A percentile compares a stretch with the other conserved stretches of the same genome.
phyloP scores from a whole-genome alignment of 192 early-diverging fungal genomes.

The Rhizophagus clarus region DNA sequence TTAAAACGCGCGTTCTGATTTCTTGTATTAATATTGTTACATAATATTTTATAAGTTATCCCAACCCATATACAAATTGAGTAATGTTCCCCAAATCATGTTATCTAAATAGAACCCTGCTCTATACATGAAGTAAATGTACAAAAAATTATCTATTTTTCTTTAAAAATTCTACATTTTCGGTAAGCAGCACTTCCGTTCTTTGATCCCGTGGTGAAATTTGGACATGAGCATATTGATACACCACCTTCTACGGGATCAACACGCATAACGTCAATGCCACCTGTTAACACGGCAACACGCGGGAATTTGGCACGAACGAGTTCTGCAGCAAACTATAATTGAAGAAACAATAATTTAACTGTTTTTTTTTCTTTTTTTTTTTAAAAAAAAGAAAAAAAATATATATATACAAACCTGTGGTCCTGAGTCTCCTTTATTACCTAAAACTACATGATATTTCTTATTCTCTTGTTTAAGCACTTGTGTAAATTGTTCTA shows the following conservation, averaged over 20 bases:
- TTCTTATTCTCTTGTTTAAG: slow-evolving; percentile 54
- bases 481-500: slow-evolving; percentile 44
- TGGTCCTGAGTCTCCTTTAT: slow-evolving; percentile 47
- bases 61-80: too few species aligned
- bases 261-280: slow-evolving; percentile 49
- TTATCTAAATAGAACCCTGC: too few species aligned
- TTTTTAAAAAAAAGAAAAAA: not conserved
- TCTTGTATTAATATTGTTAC: too few species aligned
- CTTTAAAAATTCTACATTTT: not conserved
- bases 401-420: slow-evolving; percentile 41
- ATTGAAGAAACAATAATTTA: not conserved
- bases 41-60: too few species aligned
- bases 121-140: too few species aligned
- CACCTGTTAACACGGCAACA: slow-evolving; percentile 54
- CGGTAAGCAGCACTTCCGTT: slow-evolving; percentile 20
- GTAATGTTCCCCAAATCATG: too few species aligned
- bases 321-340: slow-evolving; percentile 51
- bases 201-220: slow-evolving; percentile 36
- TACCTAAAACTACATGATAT: slow-evolving; percentile 54
- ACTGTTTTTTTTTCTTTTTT: not conserved
- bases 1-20: too few species aligned
- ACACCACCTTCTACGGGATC: slow-evolving; percentile 17
- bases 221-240: slow-evolving; percentile 40
- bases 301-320: slow-evolving; percentile 47
- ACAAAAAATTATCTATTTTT: too few species aligned